phyloP scores from a whole-genome alignment of 768 basidiomycete species.

The Neoboletus magnificus region DNA sequence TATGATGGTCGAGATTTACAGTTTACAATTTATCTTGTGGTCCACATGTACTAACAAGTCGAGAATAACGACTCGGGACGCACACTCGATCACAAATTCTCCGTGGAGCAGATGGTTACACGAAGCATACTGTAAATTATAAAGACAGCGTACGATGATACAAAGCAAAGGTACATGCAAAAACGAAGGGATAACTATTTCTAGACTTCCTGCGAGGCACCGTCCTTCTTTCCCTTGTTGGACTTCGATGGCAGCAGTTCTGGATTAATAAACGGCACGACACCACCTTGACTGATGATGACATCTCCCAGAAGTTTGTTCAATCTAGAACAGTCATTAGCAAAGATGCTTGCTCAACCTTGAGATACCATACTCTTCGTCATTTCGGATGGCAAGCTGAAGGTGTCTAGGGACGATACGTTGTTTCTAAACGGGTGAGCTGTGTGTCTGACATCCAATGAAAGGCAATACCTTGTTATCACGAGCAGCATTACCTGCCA shows the following conservation, averaged over 20 bases:
- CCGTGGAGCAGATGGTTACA: slow-evolving; percentile 14
- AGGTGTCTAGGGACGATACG: slow-evolving; percentile 80
- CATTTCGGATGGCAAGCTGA: slow-evolving; percentile 73
- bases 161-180: slow-evolving; percentile 16
- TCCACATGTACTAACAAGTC: background rate
- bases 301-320: slow-evolving; percentile 58
- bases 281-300: slow-evolving; percentile 77
- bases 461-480: slow-evolving; percentile 53
- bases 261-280: slow-evolving; percentile 61
- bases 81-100: background rate
- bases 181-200: slow-evolving; percentile 1
- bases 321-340: slow-evolving; percentile 34
- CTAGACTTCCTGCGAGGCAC: slow-evolving; percentile 49
- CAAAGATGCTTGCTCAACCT: background rate
- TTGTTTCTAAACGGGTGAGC: slow-evolving; percentile 43
- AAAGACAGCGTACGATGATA: slow-evolving; percentile 21
- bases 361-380: slow-evolving; percentile 53
- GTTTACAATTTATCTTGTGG: background rate
- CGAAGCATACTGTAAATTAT: slow-evolving; percentile 32
- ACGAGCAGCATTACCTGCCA: slow-evolving; percentile 75
- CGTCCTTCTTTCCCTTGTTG: slow-evolving; percentile 47
- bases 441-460: background rate
- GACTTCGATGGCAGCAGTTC: slow-evolving; percentile 45
- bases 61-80: background rate
- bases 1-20: background rate